Base-by-base conservation (phyloP, 805 yeast genomes). In the Spathaspora sp. region DNA sequence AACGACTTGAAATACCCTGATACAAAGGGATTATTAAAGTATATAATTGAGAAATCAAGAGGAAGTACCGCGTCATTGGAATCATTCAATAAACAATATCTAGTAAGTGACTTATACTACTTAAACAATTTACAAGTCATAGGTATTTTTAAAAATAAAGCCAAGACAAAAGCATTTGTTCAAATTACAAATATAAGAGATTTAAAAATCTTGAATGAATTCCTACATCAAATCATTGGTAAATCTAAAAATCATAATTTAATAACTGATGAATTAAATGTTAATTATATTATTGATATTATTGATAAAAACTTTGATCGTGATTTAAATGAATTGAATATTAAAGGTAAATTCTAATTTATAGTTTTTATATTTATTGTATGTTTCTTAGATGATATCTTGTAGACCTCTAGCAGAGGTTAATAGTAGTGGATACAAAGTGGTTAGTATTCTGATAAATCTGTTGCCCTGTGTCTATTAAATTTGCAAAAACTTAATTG, bases 141-240 rank as follows among this genome's bases (percentile, higher is more conserved):
- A 19, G 60, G 60, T 48, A 71, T 74, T 26, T 66, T 69, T 57
- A 73, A 73, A 58, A 73, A 74, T 57, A 72, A 72, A 59, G 60
- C 75, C 8, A 71, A 68, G 54, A 73, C 76, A 5, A 62, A 64
- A 49, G 77, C 78, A 7, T 72, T 61, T 55, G 77, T 74, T 20
- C 60, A 63, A 42, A 62, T 72, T 20, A 57, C 53, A 47, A 66
- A 67, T 52, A 51, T 50, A 1, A 57, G 58, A 23, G 75, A 73
- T 57, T 60, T 74, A 46, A 49, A 53, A 6, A 52, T 65, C 14
- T 55, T 68, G 23, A 49, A 52, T 28, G 51, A 49, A 29, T 71
- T 70, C 47, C 57, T 69, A 54, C 48, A 52, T 16, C 54, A 55
- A 26, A 50, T 67, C n/a, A 47, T 63, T 9, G 48, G 45, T 6